Base-by-base conservation (phyloP, 164 flowering plant genomes). In the Liriodendron chinense region DNA sequence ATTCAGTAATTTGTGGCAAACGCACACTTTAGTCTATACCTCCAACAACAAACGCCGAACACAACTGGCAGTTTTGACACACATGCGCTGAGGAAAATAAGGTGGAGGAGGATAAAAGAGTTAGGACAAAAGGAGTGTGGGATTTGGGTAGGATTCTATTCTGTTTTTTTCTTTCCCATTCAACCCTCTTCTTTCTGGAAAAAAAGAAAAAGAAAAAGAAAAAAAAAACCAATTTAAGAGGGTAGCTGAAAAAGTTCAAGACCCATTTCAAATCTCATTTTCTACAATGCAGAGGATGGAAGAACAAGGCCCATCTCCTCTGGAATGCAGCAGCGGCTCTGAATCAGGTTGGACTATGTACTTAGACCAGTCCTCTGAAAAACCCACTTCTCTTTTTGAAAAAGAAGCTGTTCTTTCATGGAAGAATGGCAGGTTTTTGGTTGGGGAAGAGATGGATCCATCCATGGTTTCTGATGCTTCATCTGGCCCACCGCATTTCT, bases 401-500 rank as follows among this genome's bases (percentile, higher is more conserved):
- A 65, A 73, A 69, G 80, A 72, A 48, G 76, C 23, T 66, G n/a
- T 3, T 59, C 23, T 66, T 12, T 9, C 70, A 74, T 66, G 71
- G 26, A 23, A 70, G 72, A 70, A 70, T 22, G 16, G 2, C 13
- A 53, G 12, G 9, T 53, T 53, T 53, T 53, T 16, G 2, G 59
- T 63, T 20, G 78, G 34, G 6, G 48, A 72, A 21, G 75, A 65
- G 66, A 93, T 88, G 72, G 93, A 89, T 74, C 74, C 89, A 66
- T 94, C 98, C 6, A 92, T 94, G 98, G 88, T 94, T 49, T 94
- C 98, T 65, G 98, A 94, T 84, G 98, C 98, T 18, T 94, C 98
- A n/a, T 94, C 98, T 9, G 97, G 95, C 7, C 98, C 95, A 75
- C 88, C 92, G 26, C 85, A 86, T 82, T 82, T 84, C 62, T 83